Evolutionary conservation across 495 filamentous ascomycete species (phyloP).

Genomic region (Letharia columbiana): DNA sequence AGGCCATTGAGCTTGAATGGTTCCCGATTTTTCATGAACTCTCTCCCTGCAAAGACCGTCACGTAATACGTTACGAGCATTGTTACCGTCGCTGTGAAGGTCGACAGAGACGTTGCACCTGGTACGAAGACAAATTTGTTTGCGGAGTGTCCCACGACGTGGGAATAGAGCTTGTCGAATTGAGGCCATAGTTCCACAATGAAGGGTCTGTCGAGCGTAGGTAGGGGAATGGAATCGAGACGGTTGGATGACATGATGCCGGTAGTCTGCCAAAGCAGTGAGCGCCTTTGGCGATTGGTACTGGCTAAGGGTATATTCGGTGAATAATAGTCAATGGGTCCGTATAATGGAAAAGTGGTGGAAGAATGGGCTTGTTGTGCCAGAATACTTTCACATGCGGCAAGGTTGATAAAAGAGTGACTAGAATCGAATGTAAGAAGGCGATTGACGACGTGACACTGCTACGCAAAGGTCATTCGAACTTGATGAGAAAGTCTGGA

Average conservation of each 20-base stretch:
- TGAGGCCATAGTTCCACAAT: constrained; percentile 88
- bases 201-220: constrained; percentile 85
- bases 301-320: not conserved
- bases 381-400: constrained; percentile 12
- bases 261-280: constrained; percentile 25
- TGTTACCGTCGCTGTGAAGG: constrained; percentile 46
- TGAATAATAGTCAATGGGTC: constrained; percentile 13
- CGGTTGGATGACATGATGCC: constrained; percentile 34
- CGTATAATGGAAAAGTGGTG: not conserved
- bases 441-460: not conserved
- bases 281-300: not conserved
- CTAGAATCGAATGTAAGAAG: constrained; percentile 9
- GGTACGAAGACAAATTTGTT: constrained; percentile 52
- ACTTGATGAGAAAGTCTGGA: not conserved
- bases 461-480: not conserved
- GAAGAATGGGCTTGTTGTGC: not conserved
- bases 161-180: constrained; percentile 76
- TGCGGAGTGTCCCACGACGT: constrained; percentile 57
- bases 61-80: constrained; percentile 56
- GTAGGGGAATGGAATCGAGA: constrained; percentile 57
- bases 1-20: constrained; percentile 54
- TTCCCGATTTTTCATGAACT: constrained; percentile 53
- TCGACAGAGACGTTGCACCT: constrained; percentile 53
- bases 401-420: constrained; percentile 19
- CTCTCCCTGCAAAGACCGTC: constrained; percentile 56